These are phyloP conservation scores for Sporothrix schenckii DNA, from an alignment of 2,329 filamentous ascomycete species.

Conservation along the genomic window DNA sequence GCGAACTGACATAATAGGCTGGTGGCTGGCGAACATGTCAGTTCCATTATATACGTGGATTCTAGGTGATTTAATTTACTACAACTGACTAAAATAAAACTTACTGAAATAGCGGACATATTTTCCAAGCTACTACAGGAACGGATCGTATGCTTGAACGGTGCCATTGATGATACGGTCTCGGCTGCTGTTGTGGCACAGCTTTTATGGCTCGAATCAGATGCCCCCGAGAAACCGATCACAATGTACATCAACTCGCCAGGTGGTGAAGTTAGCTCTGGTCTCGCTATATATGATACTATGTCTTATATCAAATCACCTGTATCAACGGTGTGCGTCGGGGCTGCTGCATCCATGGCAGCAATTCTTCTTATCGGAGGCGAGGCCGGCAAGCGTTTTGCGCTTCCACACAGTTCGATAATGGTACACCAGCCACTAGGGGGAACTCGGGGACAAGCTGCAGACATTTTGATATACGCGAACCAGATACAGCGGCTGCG, in stretches of 20 bases:
- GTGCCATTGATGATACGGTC: conserved; percentile 83
- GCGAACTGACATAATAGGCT: conserved; percentile 55
- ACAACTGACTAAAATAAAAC: conserved; percentile 28
- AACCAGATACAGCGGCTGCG: conserved; percentile 92
- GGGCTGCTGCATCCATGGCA: conserved; percentile 94
- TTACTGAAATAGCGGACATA: conserved; percentile 65
- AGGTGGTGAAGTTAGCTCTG: conserved; percentile 87
- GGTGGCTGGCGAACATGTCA: conserved; percentile 78
- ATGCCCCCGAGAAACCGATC: conserved; percentile 91
- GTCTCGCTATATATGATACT: conserved; percentile 93
- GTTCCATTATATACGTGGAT: conserved; percentile 41
- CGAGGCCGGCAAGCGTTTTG: conserved; percentile 79
- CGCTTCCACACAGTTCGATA: conserved; percentile 88
- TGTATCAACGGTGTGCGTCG: conserved; percentile 92
- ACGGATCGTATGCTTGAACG: conserved; percentile 92
- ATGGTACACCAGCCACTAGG: conserved; percentile 98
- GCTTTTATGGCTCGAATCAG: conserved; percentile 95
- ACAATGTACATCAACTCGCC: conserved; percentile 98
- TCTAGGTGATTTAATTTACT: background rate
- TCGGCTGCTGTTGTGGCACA: conserved; percentile 96
- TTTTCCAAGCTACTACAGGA: conserved; percentile 84
- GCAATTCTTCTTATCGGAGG: conserved; percentile 86
- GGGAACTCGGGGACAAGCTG: conserved; percentile 65
- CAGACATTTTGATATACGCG: conserved; percentile 93
- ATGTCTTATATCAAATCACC: conserved; percentile 96